Evolutionary conservation across 2,329 filamentous ascomycete genomes (phyloP), one percentile per base, ranked within the genome.

Genomic region (Sporothrix brunneoviolacea): DNA sequence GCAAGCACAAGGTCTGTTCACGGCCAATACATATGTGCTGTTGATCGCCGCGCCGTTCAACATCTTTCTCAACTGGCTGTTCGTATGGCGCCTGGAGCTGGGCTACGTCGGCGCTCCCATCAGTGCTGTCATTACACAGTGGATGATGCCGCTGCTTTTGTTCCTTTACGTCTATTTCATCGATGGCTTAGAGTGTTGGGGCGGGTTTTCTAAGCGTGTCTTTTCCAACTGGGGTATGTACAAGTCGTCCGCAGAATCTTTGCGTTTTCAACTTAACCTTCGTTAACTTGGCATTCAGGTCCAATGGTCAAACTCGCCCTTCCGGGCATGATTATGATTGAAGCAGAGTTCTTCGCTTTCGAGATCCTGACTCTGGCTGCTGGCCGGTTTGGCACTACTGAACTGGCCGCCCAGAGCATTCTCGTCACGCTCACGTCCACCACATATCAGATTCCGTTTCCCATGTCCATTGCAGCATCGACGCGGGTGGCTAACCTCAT

Each of bases 401-500:
- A 85, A 54, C 78, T 97, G 1, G 91, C 91, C 0, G 91, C 93
- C 0, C 91, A 98, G 66, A 91, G 86, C 30, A 83, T 96, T 13
- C 72, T 97, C 3, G 79, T 84, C 19, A 93, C 86, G 0, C 73
- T 95, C 40, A 82, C 84, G 0, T 81, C 83, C 9, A 80, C 95
- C 21, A 88, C 87, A 0, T 97, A 90, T 71, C 89, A 95, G 66
- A 83, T 97, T 43, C 90, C 91, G 0, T 97, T 97, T 70, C 88
- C 91, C 0, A 79, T 96, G 54, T 88, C 85, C 28, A 91, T 97
- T 52, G 91, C 91, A 3, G 82, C 86, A 0, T 91, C 86, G 12
- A 97, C 91, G 0, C 83, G 91, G 1, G 82, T 96, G 13, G 91
- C 91, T 16, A 97, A 96, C 60, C 71, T 97, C 30, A 94, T 97